Percentiles rank a stretch among this genome's conserved stretches.
phyloP scores from a whole-genome alignment of 176 grass and related monocot species.

The Hordeum vulgare region DNA sequence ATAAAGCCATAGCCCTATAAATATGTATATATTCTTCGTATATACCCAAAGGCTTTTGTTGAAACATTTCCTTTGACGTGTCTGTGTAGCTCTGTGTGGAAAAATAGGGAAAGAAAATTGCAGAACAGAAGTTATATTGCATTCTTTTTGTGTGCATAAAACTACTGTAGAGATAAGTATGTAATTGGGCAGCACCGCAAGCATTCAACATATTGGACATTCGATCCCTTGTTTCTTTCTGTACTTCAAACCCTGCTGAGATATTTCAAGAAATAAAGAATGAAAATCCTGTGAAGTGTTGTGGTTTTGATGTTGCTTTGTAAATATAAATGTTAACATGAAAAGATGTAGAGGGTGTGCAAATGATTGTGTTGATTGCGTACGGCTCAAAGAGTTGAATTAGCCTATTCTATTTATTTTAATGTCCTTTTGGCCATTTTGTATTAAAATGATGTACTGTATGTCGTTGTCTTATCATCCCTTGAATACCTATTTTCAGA shows the following conservation, averaged over 20 bases:
- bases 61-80: background rate
- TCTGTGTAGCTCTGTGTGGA: background rate
- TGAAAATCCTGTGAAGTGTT: background rate
- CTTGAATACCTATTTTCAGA: constrained; percentile 38
- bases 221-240: background rate
- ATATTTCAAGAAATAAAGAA: background rate
- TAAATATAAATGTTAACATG: background rate
- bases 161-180: background rate
- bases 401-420: background rate
- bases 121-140: background rate
- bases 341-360: background rate
- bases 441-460: background rate
- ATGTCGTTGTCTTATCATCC: background rate
- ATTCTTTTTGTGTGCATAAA: background rate
- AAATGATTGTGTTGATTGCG: background rate
- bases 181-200: background rate
- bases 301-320: background rate
- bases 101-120: background rate
- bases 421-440: background rate
- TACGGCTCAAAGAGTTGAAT: background rate
- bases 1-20: background rate
- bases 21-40: background rate
- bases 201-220: background rate
- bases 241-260: background rate
- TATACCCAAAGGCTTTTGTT: background rate